Conservation (phyloP, 345 rosid species). For the Eucalyptus camaldulensis region DNA sequence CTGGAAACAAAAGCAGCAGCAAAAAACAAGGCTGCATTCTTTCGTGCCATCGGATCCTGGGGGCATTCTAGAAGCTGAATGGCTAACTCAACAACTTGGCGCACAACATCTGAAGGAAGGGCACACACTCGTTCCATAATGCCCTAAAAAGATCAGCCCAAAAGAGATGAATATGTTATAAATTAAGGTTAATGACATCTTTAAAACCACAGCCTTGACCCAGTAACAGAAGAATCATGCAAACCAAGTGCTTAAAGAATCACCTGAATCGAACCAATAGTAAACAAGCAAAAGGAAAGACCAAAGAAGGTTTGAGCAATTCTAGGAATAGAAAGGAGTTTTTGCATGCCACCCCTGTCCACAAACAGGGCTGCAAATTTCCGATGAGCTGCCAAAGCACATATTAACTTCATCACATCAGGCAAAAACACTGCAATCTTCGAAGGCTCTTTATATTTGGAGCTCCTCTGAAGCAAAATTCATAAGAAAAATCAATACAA, state of each 20-base stretch:
- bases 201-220: background rate
- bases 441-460: slow-evolving; percentile 30
- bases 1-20: slow-evolving; percentile 92
- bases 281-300: slow-evolving; percentile 86
- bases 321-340: slow-evolving; percentile 83
- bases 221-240: background rate
- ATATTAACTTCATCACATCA: slow-evolving; percentile 95
- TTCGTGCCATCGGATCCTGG: slow-evolving; percentile 90
- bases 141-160: slow-evolving; percentile 36
- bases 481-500: too few relatives aligned
- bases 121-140: slow-evolving; percentile 99
- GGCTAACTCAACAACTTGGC: slow-evolving; percentile 81
- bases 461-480: slow-evolving; percentile 46
- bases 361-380: slow-evolving; percentile 98
- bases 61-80: slow-evolving; percentile 75
- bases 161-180: background rate
- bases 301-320: slow-evolving; percentile 63
- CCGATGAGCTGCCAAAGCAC: slow-evolving; percentile 96
- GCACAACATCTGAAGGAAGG: slow-evolving; percentile 70
- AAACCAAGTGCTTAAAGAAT: background rate
- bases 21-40: slow-evolving; percentile 90
- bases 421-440: slow-evolving; percentile 46
- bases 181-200: background rate
- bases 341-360: slow-evolving; percentile 92
- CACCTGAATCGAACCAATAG: slow-evolving; percentile 96